Conservation (phyloP, 768 basidiomycete genomes). For the Leccinum ochraceum region DNA sequence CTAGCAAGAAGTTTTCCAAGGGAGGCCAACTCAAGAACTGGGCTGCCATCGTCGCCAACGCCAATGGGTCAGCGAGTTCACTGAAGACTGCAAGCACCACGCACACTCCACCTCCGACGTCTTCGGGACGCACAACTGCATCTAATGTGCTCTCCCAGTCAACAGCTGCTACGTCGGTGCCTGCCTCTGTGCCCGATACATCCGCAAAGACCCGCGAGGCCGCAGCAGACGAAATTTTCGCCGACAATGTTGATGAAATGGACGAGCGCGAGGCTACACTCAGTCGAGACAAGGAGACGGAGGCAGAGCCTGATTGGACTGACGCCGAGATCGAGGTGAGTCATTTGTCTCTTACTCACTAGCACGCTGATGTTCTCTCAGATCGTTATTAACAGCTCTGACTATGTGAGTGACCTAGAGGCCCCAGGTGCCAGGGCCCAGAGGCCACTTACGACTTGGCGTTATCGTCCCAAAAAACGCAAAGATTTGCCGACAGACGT, state of each 20-base stretch:
- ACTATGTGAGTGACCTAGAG: neutral
- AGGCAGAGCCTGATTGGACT: neutral
- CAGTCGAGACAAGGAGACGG: neutral
- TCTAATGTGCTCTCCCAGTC: neutral
- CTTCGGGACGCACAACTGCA: neutral
- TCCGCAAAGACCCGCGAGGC: neutral
- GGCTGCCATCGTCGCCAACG: neutral
- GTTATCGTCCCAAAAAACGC: neutral
- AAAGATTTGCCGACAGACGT: too few relatives aligned
- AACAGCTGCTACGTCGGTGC: neutral
- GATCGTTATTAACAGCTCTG: too few relatives aligned
- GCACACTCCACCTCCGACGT: neutral
- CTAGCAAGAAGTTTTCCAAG: neutral
- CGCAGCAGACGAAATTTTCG: neutral
- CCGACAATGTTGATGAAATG: neutral
- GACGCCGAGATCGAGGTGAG: neutral
- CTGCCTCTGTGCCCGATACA: neutral
- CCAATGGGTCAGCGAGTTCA: neutral
- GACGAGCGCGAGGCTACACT: neutral
- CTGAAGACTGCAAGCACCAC: neutral
- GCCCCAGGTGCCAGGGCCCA: neutral
- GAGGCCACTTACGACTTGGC: neutral
- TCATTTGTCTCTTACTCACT: neutral
- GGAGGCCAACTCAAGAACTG: neutral
- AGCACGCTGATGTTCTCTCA: too few relatives aligned